Evolutionary conservation across 176 grass and related monocot species (phyloP), one percentile per base, ranked within the genome.

Genomic region (Raddia distichophylla): DNA sequence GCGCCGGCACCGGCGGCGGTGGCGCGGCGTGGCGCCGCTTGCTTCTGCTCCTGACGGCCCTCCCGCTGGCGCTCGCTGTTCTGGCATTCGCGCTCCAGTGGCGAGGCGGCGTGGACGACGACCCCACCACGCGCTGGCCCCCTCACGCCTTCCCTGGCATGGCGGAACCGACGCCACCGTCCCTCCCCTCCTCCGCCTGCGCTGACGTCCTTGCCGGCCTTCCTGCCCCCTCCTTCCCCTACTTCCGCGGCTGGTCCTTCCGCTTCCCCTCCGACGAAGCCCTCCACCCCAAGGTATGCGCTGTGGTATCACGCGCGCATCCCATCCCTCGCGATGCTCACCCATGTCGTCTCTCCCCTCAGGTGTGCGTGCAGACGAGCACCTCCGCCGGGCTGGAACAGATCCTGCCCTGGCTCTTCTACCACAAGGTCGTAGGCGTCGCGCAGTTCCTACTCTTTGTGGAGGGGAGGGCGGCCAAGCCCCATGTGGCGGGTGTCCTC

Each of bases 401-500:
- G 92, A 94, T 98, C 71, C 77, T 98, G 22, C 92, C 92, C 10
- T 98, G 95, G 95, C 81, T 98, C 86, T 98, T 86, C 74, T 98
- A 94, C 85, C 92, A 98, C 90, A 98, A 94, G 80, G 90, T 94
- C 59, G 65, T 94, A 18, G 95, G 95, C 78, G 86, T 98, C 22
- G 42, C 82, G 27, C 92, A 98, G 45, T 98, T 98, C 62, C 83
- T 98, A 15, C 92, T 98, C 32, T 98, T 98, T 52, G 95, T 98
- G 11, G 95, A 98, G 82, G 95, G 95, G 11, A 98, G 66, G 81
- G 95, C 95, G 64, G 95, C 92, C 32, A 98, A 89, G 69, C 90
- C 92, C 54, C 69, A 85, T 64, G 86, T 93, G 19, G 79, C 92
- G 2, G 95, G 81, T 16, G 83, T 98, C 61, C 95, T 98, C 52